Conservation (phyloP, 2,329 filamentous ascomycete species). For the Sarocladium kiliense region DNA sequence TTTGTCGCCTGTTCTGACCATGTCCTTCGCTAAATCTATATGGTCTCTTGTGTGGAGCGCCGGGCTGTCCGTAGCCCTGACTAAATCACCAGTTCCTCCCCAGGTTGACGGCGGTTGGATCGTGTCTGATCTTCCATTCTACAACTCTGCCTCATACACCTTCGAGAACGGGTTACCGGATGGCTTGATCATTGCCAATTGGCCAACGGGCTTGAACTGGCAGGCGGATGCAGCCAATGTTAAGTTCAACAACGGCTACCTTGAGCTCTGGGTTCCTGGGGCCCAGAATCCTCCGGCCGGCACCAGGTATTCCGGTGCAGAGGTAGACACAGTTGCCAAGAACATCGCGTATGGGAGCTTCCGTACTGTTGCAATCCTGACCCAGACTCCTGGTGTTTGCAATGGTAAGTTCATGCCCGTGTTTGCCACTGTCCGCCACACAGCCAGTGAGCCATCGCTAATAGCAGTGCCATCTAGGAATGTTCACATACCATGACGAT, state of each 20-base stretch:
- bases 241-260: slow-evolving; percentile 20
- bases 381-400: slow-evolving; percentile 23
- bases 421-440: no score
- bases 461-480: slow-evolving; percentile 19
- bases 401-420: slow-evolving; percentile 22
- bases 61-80: slow-evolving; percentile 4
- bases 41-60: neutral
- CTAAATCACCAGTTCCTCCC: neutral
- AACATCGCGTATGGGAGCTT: slow-evolving; percentile 26
- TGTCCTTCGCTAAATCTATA: slow-evolving; percentile 1
- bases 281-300: slow-evolving; percentile 20
- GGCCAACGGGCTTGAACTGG: slow-evolving; percentile 12
- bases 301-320: slow-evolving; percentile 17
- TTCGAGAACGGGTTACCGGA: slow-evolving; percentile 16
- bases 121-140: slow-evolving; percentile 1
- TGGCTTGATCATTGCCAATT: slow-evolving; percentile 19
- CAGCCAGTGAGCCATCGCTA: no score
- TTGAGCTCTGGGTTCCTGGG: slow-evolving; percentile 22
- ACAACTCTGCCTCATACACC: slow-evolving; percentile 13
- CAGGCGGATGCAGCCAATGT: slow-evolving; percentile 15
- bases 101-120: slow-evolving; percentile 7
- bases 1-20: neutral
- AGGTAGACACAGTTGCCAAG: slow-evolving; percentile 17
- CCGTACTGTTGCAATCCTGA: slow-evolving; percentile 22
- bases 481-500: slow-evolving; percentile 23